Percentiles rank a stretch among this genome's conserved stretches.
phyloP scores from a whole-genome alignment of 1,284 basidiomycete species.

The Ustilago cynodontis region DNA sequence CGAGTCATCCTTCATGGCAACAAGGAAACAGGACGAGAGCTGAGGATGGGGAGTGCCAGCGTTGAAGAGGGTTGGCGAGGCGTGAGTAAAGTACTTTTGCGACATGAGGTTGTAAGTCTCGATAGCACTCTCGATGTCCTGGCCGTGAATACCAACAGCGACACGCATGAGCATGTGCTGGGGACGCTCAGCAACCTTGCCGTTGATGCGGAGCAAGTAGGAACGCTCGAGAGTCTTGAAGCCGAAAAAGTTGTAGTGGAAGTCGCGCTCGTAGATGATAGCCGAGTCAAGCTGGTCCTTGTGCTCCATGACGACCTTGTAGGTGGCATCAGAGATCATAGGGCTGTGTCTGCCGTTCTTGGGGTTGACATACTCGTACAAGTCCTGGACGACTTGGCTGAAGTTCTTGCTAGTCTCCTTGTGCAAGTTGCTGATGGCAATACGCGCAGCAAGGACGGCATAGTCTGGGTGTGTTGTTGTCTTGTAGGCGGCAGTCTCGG shows the following conservation, averaged over 20 bases:
- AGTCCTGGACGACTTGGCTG: slow-evolving; percentile 88
- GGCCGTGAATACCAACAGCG: slow-evolving; percentile 94
- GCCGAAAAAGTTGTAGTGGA: slow-evolving; percentile 88
- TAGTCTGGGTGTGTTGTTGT: slow-evolving; percentile 96
- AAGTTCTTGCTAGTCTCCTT: slow-evolving; percentile 99
- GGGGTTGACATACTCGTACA: slow-evolving; percentile 96
- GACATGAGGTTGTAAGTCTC: slow-evolving; percentile 90
- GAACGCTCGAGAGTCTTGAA: slow-evolving; percentile 99
- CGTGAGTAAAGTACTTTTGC: slow-evolving; percentile 89
- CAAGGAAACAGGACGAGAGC: slow-evolving; percentile 96
- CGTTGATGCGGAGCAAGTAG: slow-evolving; percentile 93
- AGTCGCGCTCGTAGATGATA: slow-evolving; percentile 98
- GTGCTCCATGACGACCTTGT: slow-evolving; percentile 85
- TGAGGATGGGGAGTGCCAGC: slow-evolving; percentile 96
- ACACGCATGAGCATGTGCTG: slow-evolving; percentile 99
- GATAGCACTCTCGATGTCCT: slow-evolving; percentile 87
- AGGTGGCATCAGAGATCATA: slow-evolving; percentile 92
- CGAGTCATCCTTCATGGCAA: slow-evolving; percentile 98
- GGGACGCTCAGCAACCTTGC: slow-evolving; percentile 94
- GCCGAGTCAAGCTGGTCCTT: slow-evolving; percentile 88
- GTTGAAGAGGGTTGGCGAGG: slow-evolving; percentile 98
- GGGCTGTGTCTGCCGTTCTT: slow-evolving; percentile 85
- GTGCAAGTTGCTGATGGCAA: slow-evolving; percentile 98
- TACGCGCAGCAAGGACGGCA: slow-evolving; percentile 96
- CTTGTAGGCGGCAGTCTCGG: slow-evolving; percentile 96